A percentile compares a stretch with the other conserved stretches of the same genome.
Evolutionary conservation across 352 stramenopile genomes (phyloP).

Genomic region (Elongisporangium senticosum): DNA sequence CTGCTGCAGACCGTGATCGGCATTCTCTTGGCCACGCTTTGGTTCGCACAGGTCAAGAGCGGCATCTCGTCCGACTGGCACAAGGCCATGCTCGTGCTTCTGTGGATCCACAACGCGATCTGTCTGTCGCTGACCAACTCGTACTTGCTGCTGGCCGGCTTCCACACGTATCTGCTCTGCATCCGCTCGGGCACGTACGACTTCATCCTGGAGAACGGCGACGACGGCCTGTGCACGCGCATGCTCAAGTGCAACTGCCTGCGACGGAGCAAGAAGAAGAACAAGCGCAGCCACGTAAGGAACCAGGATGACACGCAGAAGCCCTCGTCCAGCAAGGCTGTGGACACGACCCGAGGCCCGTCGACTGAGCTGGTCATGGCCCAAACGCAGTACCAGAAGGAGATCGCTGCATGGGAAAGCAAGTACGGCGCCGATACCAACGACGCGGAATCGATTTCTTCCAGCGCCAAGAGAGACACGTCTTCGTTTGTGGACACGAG

Average conservation of each 20-base stretch:
- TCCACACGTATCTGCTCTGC: constrained; percentile 74
- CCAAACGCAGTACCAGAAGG: constrained; percentile 24
- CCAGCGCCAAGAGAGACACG: background rate
- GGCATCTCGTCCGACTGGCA: constrained; percentile 36
- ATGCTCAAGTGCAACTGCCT: constrained; percentile 77
- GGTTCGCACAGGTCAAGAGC: constrained; percentile 46
- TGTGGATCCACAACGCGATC: constrained; percentile 74
- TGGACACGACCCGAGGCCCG: constrained; percentile 12
- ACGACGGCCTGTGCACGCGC: constrained; percentile 58
- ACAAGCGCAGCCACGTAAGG: constrained; percentile 25
- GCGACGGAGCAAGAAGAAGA: constrained; percentile 26
- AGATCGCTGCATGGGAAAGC: constrained; percentile 33
- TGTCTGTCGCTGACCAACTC: constrained; percentile 55
- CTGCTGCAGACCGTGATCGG: constrained; percentile 60
- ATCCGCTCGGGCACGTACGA: constrained; percentile 77
- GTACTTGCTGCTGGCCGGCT: constrained; percentile 64
- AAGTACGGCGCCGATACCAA: constrained; percentile 31
- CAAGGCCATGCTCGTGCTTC: constrained; percentile 35
- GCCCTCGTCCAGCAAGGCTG: constrained; percentile 11
- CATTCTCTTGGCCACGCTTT: constrained; percentile 72
- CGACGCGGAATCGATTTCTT: constrained; percentile 7
- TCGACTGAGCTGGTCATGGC: constrained; percentile 8
- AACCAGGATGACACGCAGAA: constrained; percentile 15
- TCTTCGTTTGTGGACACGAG: background rate
- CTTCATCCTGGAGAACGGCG: constrained; percentile 77